Conservation (phyloP, 441 rosid genomes). For the Gossypium lobatum region DNA sequence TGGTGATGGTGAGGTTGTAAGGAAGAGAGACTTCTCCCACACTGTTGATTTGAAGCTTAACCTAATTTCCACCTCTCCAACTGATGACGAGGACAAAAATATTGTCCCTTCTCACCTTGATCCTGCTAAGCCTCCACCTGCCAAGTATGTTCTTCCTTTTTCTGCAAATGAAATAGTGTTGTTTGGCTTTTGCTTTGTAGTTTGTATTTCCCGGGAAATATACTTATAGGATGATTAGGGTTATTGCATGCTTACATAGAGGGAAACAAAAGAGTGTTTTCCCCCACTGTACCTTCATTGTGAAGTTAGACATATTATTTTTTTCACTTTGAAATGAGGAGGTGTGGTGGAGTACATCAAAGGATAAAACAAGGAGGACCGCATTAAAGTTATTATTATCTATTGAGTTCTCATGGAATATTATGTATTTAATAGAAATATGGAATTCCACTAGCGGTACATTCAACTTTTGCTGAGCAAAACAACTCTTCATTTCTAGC, state of each 20-base stretch:
- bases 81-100: constrained; percentile 20
- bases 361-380: background rate
- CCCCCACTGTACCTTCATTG: background rate
- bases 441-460: background rate
- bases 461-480: background rate
- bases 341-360: background rate
- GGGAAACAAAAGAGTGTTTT: background rate
- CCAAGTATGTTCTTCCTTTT: constrained; percentile 37
- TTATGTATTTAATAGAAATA: background rate
- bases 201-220: background rate
- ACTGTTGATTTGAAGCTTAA: constrained; percentile 68
- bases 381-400: background rate
- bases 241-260: background rate
- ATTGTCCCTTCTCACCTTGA: constrained; percentile 30
- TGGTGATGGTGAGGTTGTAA: constrained; percentile 32
- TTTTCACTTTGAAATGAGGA: background rate
- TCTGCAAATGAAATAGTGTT: background rate
- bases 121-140: constrained; percentile 62
- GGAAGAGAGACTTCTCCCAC: constrained; percentile 72
- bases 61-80: constrained; percentile 26
- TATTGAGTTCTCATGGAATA: background rate
- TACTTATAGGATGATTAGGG: constrained; percentile 5
- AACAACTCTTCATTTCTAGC: background rate
- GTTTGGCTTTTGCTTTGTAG: background rate
- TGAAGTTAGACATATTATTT: background rate